phyloP scores from a whole-genome alignment of 2,329 filamentous ascomycete genomes.

The Fusarium drepaniforme region DNA sequence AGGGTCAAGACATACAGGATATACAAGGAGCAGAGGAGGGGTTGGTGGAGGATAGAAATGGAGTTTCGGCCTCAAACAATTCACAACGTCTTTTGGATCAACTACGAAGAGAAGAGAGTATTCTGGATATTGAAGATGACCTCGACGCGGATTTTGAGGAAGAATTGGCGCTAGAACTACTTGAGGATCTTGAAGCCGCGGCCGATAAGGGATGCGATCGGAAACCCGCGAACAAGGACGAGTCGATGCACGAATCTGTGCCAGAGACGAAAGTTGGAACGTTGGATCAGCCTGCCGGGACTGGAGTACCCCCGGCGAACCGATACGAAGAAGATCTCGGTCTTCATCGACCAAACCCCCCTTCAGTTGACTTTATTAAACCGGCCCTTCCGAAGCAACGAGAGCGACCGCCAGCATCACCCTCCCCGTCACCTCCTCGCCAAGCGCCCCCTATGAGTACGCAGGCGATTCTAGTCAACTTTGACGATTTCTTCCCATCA shows the following conservation, averaged over 20 bases:
- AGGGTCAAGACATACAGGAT: background rate
- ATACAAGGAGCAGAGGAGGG: background rate
- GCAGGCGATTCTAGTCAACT: constrained; percentile 64
- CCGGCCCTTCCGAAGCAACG: constrained; percentile 4
- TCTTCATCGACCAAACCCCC: constrained; percentile 17
- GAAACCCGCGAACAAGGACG: background rate
- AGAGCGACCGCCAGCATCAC: constrained; percentile 14
- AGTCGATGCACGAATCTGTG: background rate
- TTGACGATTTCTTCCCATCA: constrained; percentile 68
- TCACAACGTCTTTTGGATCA: background rate
- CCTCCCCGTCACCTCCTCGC: constrained; percentile 26
- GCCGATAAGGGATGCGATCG: constrained; percentile 7
- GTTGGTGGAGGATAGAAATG: background rate
- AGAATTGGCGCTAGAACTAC: constrained; percentile 42
- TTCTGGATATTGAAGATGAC: constrained; percentile 38
- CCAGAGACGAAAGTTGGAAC: background rate
- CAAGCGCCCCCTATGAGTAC: constrained; percentile 57
- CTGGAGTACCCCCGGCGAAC: background rate
- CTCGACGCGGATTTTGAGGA: constrained; percentile 43
- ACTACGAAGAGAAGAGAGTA: background rate
- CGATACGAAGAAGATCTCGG: constrained; percentile 39
- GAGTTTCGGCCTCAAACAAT: background rate
- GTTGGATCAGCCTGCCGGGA: background rate
- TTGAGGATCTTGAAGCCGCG: constrained; percentile 37
- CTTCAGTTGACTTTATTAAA: constrained; percentile 2